Conservation (phyloP, 768 basidiomycete species). For the Pulveroboletus sp. region DNA sequence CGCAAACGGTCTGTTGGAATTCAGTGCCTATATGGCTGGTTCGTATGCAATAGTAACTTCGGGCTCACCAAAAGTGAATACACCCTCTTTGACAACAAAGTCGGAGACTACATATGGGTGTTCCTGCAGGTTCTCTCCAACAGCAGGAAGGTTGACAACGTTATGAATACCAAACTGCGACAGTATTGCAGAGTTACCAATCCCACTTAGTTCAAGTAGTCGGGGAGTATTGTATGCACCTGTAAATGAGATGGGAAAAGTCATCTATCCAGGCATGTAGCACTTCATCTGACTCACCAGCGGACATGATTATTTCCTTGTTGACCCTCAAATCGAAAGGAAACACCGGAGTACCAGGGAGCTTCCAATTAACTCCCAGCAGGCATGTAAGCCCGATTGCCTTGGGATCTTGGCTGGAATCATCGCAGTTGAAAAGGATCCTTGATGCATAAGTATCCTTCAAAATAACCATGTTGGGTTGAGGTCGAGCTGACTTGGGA, state of each 20-base stretch:
- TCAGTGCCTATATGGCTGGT: fast-evolving
- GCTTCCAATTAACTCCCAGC: conserved; percentile 11
- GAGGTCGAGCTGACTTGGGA: conserved; percentile 8
- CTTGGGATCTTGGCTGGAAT: background rate
- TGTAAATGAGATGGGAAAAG: background rate
- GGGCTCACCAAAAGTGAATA: conserved; percentile 14
- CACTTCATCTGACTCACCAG: background rate
- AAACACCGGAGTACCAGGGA: background rate
- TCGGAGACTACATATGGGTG: conserved; percentile 10
- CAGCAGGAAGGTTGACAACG: conserved; percentile 13
- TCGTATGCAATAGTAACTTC: background rate
- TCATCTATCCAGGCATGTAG: background rate
- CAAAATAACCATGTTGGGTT: conserved; percentile 9
- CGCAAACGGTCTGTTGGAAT: conserved; percentile 5
- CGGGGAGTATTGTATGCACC: conserved; percentile 17
- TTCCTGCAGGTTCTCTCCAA: conserved; percentile 21
- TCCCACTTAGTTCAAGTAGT: conserved; percentile 18
- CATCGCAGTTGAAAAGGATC: conserved; percentile 7
- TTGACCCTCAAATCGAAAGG: background rate
- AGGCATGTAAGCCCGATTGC: conserved; percentile 12
- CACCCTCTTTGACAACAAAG: conserved; percentile 11
- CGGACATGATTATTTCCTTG: conserved; percentile 7
- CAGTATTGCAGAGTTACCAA: conserved; percentile 14
- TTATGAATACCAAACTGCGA: conserved; percentile 6
- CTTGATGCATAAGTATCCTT: conserved; percentile 9